phyloP scores from a whole-genome alignment of 176 grass and related monocot genomes.

The Tillandsia fasciculata region DNA sequence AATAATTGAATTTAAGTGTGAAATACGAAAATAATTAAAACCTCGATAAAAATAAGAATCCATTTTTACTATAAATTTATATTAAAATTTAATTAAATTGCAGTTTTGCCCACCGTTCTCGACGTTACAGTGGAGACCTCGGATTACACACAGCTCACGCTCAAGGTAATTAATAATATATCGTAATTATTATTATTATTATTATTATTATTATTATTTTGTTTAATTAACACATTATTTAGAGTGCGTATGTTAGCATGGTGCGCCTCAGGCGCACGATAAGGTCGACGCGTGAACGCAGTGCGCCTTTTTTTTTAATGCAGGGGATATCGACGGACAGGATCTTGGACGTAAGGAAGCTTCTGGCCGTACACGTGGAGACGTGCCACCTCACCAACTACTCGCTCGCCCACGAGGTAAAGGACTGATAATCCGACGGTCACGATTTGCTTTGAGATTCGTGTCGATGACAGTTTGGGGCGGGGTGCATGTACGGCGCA shows the following conservation, averaged over 20 bases:
- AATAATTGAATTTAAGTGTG: too few species aligned
- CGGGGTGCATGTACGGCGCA: conserved; percentile 14
- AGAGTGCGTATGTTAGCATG: background rate
- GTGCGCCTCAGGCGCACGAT: background rate
- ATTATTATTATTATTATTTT: background rate
- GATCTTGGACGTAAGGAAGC: conserved; percentile 70
- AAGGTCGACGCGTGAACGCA: background rate
- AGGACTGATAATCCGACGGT: background rate
- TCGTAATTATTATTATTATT: too few species aligned
- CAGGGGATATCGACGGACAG: conserved; percentile 91
- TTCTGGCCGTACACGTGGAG: conserved; percentile 77
- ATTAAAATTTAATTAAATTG: conserved; percentile 21
- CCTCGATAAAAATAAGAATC: too few species aligned
- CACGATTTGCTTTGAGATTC: conserved; percentile 12
- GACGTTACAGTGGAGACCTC: conserved; percentile 80
- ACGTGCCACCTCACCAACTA: conserved; percentile 85
- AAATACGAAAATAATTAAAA: too few species aligned
- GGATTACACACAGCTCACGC: conserved; percentile 72
- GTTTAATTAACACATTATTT: background rate
- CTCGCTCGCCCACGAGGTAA: conserved; percentile 84
- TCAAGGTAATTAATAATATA: conserved; percentile 49
- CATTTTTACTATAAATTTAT: too few species aligned
- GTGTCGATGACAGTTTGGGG: background rate
- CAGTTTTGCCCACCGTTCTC: conserved; percentile 73
- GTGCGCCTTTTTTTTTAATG: background rate